Conservation (phyloP, 805 yeast species). For the Candida gorgasii region DNA sequence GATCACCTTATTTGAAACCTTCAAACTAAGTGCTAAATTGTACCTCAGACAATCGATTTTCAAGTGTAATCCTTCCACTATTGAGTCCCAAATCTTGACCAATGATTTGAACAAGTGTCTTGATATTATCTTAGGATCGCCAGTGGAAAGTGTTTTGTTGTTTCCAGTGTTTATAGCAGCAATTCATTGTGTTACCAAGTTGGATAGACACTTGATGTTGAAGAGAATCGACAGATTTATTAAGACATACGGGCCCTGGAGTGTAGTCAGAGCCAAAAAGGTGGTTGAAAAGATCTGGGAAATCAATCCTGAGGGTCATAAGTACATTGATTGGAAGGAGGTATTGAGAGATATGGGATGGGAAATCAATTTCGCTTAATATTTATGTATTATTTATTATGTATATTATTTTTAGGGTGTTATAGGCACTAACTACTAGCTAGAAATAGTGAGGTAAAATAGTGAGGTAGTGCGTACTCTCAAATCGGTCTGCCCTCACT, state of each 20-base stretch:
- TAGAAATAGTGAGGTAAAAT: no score
- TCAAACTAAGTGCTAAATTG: slow-evolving; percentile 66
- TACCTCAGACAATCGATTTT: slow-evolving; percentile 68
- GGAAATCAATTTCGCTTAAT: slow-evolving; percentile 74
- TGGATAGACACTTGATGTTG: slow-evolving; percentile 54
- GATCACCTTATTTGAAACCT: slow-evolving; percentile 67
- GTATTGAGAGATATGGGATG: slow-evolving; percentile 67
- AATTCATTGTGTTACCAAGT: slow-evolving; percentile 56
- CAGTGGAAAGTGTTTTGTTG: slow-evolving; percentile 68
- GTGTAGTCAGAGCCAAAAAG: slow-evolving; percentile 46
- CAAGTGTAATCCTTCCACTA: slow-evolving; percentile 56
- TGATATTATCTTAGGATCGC: slow-evolving; percentile 62
- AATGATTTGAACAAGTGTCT: slow-evolving; percentile 56
- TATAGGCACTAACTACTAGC: no score
- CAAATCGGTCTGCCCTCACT: no score
- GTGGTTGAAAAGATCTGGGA: slow-evolving; percentile 53
- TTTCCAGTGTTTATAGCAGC: slow-evolving; percentile 83
- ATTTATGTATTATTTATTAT: neutral
- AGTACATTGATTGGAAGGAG: slow-evolving; percentile 71
- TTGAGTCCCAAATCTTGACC: slow-evolving; percentile 62
- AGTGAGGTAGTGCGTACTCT: no score
- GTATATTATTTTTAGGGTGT: slow-evolving; percentile 1
- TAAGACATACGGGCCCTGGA: slow-evolving; percentile 67
- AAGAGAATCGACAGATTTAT: slow-evolving; percentile 56
- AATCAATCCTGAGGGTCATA: slow-evolving; percentile 51